Conservation (phyloP, 768 basidiomycete species). For the Agrocybe praecox region DNA sequence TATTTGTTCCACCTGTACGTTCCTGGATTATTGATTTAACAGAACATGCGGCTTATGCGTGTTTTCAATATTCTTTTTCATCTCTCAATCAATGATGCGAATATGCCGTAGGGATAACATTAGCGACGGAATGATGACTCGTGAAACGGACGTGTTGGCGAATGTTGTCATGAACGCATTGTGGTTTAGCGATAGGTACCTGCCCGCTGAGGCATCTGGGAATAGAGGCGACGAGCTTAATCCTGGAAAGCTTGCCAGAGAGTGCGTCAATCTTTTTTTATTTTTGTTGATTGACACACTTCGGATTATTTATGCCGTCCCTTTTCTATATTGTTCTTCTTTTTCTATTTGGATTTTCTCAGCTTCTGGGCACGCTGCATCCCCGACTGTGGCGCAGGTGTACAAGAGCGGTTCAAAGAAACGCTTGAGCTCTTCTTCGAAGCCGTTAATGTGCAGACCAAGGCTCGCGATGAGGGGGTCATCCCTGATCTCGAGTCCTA, state of each 20-base stretch:
- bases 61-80: constrained; percentile 6
- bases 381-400: constrained; percentile 53
- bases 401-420: constrained; percentile 71
- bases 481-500: constrained; percentile 77
- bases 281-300: not conserved
- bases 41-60: constrained; percentile 11
- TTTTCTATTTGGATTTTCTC: not conserved
- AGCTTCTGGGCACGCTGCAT: constrained; percentile 75
- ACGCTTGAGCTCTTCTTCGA: constrained; percentile 71
- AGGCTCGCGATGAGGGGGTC: constrained; percentile 50
- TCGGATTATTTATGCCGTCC: not conserved
- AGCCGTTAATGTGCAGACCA: constrained; percentile 64
- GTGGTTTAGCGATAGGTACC: constrained; percentile 55
- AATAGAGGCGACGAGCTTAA: constrained; percentile 44
- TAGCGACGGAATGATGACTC: constrained; percentile 76
- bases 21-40: constrained; percentile 1
- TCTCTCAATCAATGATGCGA: not conserved
- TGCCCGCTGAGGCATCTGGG: constrained; percentile 42
- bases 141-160: constrained; percentile 58
- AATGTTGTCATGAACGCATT: constrained; percentile 74
- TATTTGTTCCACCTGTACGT: constrained; percentile 56
- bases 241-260: constrained; percentile 66
- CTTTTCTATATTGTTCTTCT: not conserved
- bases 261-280: constrained; percentile 45
- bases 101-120: constrained; percentile 58